Base-by-base conservation (phyloP, 202 grass and related monocot species). In the Bolboschoenoplectus hybrid region DNA sequence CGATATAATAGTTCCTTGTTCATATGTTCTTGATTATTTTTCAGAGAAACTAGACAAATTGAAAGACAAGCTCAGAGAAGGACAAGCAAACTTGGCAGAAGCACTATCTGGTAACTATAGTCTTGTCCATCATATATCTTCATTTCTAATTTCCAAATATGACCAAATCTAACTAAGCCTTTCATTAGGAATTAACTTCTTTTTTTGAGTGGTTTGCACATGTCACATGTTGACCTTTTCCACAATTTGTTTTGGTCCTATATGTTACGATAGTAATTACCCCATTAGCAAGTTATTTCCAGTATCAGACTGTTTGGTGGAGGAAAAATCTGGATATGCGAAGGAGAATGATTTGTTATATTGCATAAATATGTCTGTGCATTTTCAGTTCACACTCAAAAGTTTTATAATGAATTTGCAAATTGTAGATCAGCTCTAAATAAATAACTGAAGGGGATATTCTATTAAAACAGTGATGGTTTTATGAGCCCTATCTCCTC, bases 41-140 rank as follows among this genome's bases (percentile, higher is more conserved):
- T 66, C 88, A 97, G 96, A 85, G 45, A 86, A 89, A 79, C 71
- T 98, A 7, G 16, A 32, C 8, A 67, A 35, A 11, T 57, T 95
- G 58, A 86, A 89, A 86, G 85, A 85, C 26, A 13, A 82, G 40
- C 7, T 89, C 6, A 73, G 61, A 34, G 86, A 84, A 39, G 64
- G 93, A 72, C 73, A 90, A 19, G 40, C 74, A 64, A 78, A 90
- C 70, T 74, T 91, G 20, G 43, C 7, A 3, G 58, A 90, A 93
- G 52, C 89, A 14, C 35, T 88, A 38, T 82, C 91, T 63, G 72
- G 87, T 94, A 89, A 87, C 53, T 77, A 45, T 47, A 32, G 26
- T 20, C 14, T 63, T 81, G 55, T 68, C 69, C 4, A 10, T 38
- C 45, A 39, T 14, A 36, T 35, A 72, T 66, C 36, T 63, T 80